phyloP scores from a whole-genome alignment of 352 stramenopile genomes.

The Elongisporangium prolatum region DNA sequence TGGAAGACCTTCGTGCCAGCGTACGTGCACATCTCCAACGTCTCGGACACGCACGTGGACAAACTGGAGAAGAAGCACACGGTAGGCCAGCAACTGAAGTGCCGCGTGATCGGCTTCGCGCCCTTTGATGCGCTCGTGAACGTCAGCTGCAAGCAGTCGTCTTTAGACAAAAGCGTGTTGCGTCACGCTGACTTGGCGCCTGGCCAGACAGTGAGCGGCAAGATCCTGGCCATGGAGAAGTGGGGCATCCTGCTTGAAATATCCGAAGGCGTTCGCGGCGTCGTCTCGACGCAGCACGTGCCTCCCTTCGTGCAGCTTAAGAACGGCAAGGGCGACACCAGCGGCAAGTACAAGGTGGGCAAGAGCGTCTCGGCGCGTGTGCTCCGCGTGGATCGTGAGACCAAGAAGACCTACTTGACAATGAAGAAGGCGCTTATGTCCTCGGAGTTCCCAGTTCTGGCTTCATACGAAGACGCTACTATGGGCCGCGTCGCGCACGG shows the following conservation, averaged over 20 bases:
- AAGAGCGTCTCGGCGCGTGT: slow-evolving; percentile 78
- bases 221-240: slow-evolving; percentile 74
- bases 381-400: slow-evolving; percentile 76
- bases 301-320: slow-evolving; percentile 65
- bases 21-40: slow-evolving; percentile 90
- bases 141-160: slow-evolving; percentile 77
- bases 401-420: slow-evolving; percentile 92
- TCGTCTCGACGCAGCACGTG: slow-evolving; percentile 75
- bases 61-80: slow-evolving; percentile 87
- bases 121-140: slow-evolving; percentile 83
- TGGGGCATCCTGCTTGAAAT: slow-evolving; percentile 86
- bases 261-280: slow-evolving; percentile 76
- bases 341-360: slow-evolving; percentile 73
- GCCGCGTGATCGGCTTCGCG: slow-evolving; percentile 81
- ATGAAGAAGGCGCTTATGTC: slow-evolving; percentile 84
- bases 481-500: slow-evolving; percentile 77
- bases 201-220: slow-evolving; percentile 69
- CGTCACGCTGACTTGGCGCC: slow-evolving; percentile 75
- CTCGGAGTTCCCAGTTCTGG: slow-evolving; percentile 74
- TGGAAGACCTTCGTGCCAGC: slow-evolving; percentile 79
- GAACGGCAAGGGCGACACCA: slow-evolving; percentile 56
- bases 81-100: slow-evolving; percentile 52
- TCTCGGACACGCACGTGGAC: slow-evolving; percentile 70
- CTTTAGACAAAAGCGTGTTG: slow-evolving; percentile 70
- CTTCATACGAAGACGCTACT: slow-evolving; percentile 66